Evolutionary conservation across 2,329 filamentous ascomycete genomes (phyloP).

Genomic region (Zopfia rhizophila): DNA sequence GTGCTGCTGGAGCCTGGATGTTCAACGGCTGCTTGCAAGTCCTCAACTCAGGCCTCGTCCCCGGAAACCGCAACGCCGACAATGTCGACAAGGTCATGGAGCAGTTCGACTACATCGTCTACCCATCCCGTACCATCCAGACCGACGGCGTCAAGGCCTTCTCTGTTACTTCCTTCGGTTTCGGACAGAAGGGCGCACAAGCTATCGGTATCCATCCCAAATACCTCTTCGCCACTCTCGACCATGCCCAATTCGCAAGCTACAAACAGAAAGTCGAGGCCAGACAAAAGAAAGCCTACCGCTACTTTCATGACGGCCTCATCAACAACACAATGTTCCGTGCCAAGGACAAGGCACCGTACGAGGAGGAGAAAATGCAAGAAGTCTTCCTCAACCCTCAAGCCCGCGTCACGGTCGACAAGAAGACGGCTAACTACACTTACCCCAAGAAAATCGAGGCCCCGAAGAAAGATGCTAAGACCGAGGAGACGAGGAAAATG

Average conservation of each 20-base stretch:
- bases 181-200: constrained; percentile 98
- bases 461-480: constrained; percentile 69
- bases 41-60: constrained; percentile 91
- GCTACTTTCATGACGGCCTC: constrained; percentile 97
- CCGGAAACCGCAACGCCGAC: constrained; percentile 97
- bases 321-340: constrained; percentile 99
- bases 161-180: constrained; percentile 98
- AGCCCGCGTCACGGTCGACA: constrained; percentile 84
- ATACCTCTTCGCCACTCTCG: constrained; percentile 94
- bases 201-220: constrained; percentile 96
- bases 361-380: constrained; percentile 86
- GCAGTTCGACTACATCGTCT: constrained; percentile 97
- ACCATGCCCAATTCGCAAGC: constrained; percentile 80
- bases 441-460: constrained; percentile 69
- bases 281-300: constrained; percentile 97
- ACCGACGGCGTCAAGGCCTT: constrained; percentile 99
- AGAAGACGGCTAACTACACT: constrained; percentile 82
- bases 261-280: constrained; percentile 92
- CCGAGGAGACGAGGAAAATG: constrained; percentile 75
- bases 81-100: constrained; percentile 97
- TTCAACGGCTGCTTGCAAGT: constrained; percentile 98
- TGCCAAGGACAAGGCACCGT: constrained; percentile 91
- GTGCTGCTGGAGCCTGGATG: constrained; percentile 99
- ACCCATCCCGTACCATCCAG: constrained; percentile 93
- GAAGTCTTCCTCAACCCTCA: constrained; percentile 94